Conservation (phyloP, 768 basidiomycete genomes). For the Russula compacta region DNA sequence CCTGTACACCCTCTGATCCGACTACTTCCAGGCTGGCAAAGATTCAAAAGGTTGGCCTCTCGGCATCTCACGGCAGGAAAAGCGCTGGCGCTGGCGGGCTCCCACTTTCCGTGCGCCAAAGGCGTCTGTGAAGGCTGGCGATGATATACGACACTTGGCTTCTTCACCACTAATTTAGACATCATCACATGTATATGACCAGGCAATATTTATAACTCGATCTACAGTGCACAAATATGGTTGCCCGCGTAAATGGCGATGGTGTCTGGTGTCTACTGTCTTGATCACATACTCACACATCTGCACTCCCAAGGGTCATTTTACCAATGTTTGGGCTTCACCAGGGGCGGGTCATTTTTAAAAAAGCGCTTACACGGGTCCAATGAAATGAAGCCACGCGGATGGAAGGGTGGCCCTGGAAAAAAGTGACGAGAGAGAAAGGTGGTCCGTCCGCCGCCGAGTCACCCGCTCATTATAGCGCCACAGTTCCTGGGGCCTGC, state of each 20-base stretch:
- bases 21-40: constrained; percentile 31
- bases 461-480: background rate
- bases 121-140: background rate
- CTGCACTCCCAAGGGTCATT: background rate
- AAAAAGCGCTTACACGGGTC: background rate
- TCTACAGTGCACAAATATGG: background rate
- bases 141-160: background rate
- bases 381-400: constrained; percentile 5
- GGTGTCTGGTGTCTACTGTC: background rate
- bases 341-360: too few species aligned
- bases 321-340: too few species aligned
- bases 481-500: background rate
- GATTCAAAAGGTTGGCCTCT: constrained; percentile 19
- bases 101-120: constrained; percentile 6
- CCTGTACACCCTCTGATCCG: constrained; percentile 2
- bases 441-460: too few species aligned
- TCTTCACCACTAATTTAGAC: constrained; percentile 4
- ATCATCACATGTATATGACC: constrained; percentile 14
- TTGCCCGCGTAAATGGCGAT: background rate
- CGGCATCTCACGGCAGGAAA: constrained; percentile 7
- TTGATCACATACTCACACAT: too few species aligned
- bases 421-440: too few species aligned
- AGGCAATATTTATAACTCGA: constrained; percentile 11
- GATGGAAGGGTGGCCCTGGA: too few species aligned
- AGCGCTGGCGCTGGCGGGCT: background rate